Evolutionary conservation across 306 rosid species (phyloP), one percentile per base, ranked within the genome.

Genomic region (Adenanthera pavonina): DNA sequence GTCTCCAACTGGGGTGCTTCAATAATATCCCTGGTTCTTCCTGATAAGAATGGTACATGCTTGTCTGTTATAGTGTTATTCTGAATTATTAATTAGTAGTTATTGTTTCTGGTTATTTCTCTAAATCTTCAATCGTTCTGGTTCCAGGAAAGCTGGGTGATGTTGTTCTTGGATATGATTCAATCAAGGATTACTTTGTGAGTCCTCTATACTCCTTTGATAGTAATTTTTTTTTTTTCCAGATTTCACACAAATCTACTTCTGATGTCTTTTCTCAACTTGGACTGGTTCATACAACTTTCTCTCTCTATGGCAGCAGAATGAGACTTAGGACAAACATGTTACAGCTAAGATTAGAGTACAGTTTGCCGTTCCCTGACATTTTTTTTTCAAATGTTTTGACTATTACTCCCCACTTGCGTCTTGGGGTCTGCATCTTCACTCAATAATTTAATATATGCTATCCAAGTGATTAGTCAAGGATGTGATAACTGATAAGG

Each of bases 131-230:
- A 16, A 40, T 47, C 33, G 7, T 16, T 81, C 35, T 76, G 36
- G 17, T 85, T 33, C 6, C 79, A 94, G 98, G 95, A 80, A 90
- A 90, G 75, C 79, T 89, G 67, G 92, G 79, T 64, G 97, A 94
- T 92, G 84, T 92, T 64, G 84, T 91, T 88, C 95, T 94, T 69
- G 98, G 97, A 65, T 94, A 90, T 69, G 84, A 92, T 83, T 87
- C 98, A 73, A 4, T 90, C 67, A 80, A 88, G 46, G 91, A 89
- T 43, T 94, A 94, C 74, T 77, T 48, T 11, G 89, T 86, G 62
- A 83, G 85, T 77, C 6, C 7, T 56, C 8, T 72, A 12, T 25
- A 16, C 35, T 70, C 56, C 25, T 60, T 30, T 34, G 41, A 12
- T 3, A 13, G 3, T 49, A 3, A 6, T 49, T 25, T 49, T 13